Conservation (phyloP, 345 rosid species). For the Moringa oleifera region DNA sequence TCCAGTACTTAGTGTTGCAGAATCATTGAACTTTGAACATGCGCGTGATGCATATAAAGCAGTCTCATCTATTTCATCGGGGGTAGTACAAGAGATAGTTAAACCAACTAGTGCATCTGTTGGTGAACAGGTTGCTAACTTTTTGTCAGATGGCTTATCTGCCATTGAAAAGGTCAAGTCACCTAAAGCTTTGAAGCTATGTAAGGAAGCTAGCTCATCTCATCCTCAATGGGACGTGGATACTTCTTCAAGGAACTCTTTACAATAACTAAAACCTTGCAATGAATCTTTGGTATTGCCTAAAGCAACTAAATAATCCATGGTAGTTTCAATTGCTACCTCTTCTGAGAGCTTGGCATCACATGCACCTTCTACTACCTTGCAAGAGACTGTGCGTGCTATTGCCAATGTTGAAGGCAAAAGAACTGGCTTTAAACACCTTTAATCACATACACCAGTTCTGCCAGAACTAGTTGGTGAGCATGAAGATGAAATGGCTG, state of each 20-base stretch:
- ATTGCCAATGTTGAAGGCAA: conserved; percentile 25
- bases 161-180: conserved; percentile 39
- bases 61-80: conserved; percentile 30
- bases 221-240: conserved; percentile 32
- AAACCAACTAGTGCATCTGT: conserved; percentile 40
- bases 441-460: no score
- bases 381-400: conserved; percentile 26
- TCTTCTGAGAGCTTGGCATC: conserved; percentile 15
- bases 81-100: conserved; percentile 41
- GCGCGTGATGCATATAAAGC: conserved; percentile 33
- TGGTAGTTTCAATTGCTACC: conserved; percentile 19
- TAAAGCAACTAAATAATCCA: conserved; percentile 24
- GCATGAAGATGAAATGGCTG: no score
- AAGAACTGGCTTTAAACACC: no score
- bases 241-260: conserved; percentile 27
- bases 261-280: conserved; percentile 28
- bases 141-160: conserved; percentile 21
- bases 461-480: no score
- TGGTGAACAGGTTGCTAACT: conserved; percentile 34
- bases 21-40: conserved; percentile 33
- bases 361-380: conserved; percentile 12
- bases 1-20: conserved; percentile 30
- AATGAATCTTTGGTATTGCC: conserved; percentile 25
- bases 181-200: conserved; percentile 29
- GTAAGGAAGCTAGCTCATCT: conserved; percentile 31